phyloP scores from a whole-genome alignment of 2,329 filamentous ascomycete species.

The Aureobasidium melanogenum region DNA sequence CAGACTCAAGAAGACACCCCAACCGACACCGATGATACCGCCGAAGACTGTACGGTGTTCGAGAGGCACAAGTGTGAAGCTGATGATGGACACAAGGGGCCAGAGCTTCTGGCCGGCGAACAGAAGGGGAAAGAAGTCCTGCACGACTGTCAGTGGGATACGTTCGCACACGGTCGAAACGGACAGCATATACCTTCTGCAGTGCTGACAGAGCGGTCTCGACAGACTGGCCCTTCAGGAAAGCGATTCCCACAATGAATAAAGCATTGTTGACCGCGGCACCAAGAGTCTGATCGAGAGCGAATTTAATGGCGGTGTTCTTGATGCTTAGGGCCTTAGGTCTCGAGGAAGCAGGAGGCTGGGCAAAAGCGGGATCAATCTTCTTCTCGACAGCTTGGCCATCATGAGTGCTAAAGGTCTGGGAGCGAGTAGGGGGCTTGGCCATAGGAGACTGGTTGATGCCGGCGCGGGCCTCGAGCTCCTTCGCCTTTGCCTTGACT shows the following conservation, averaged over 20 bases:
- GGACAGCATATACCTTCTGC: neutral
- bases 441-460: neutral
- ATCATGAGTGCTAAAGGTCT: neutral
- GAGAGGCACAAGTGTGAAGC: slow-evolving; percentile 64
- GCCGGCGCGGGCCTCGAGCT: slow-evolving; percentile 8
- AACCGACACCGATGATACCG: slow-evolving; percentile 61
- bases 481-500: slow-evolving; percentile 8
- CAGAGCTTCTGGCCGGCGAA: slow-evolving; percentile 64
- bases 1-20: slow-evolving; percentile 69
- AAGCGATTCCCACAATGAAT: slow-evolving; percentile 52
- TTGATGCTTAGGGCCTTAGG: slow-evolving; percentile 38
- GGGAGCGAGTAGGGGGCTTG: neutral
- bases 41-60: slow-evolving; percentile 62
- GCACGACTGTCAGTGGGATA: slow-evolving; percentile 21
- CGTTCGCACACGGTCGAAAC: neutral
- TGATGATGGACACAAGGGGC: slow-evolving; percentile 60
- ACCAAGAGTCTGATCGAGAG: slow-evolving; percentile 61
- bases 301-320: slow-evolving; percentile 60
- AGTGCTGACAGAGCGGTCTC: slow-evolving; percentile 9
- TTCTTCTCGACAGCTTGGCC: slow-evolving; percentile 6
- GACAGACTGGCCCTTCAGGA: slow-evolving; percentile 35
- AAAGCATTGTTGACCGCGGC: slow-evolving; percentile 56
- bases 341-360: neutral
- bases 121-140: slow-evolving; percentile 43
- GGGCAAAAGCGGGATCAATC: neutral